Conservation (phyloP, 1,139 yeast genomes). For the Kodamaea derodonti region DNA sequence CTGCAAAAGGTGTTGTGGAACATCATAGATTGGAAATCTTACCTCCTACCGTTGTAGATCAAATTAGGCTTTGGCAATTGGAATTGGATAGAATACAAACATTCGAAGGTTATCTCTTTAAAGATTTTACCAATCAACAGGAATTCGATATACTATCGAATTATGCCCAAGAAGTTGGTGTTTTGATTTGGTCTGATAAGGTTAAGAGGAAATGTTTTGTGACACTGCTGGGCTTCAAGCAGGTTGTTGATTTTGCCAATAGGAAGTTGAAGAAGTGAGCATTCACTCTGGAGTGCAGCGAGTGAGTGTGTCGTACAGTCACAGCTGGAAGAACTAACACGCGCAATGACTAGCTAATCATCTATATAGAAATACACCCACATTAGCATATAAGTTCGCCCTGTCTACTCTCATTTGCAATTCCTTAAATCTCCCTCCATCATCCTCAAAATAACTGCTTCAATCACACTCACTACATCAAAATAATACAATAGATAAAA, state of each 20-base stretch:
- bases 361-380: too few species aligned
- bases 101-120: constrained; percentile 82
- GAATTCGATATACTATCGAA: constrained; percentile 72
- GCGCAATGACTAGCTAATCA: too few species aligned
- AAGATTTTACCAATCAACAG: constrained; percentile 73
- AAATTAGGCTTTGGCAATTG: constrained; percentile 91
- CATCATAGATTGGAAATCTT: constrained; percentile 58
- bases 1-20: constrained; percentile 23
- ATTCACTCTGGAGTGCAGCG: neutral
- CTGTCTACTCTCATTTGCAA: too few species aligned
- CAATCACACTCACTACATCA: too few species aligned
- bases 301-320: too few species aligned
- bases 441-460: too few species aligned
- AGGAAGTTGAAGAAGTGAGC: constrained; percentile 40
- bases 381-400: too few species aligned
- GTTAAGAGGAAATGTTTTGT: constrained; percentile 72
- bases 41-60: constrained; percentile 96
- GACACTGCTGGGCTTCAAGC: constrained; percentile 81
- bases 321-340: too few species aligned
- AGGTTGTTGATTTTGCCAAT: constrained; percentile 82
- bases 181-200: constrained; percentile 77
- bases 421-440: too few species aligned
- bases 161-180: constrained; percentile 91
- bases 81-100: constrained; percentile 91
- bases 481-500: constrained; percentile 1